Evolutionary conservation across 2,329 filamentous ascomycete species (phyloP), one percentile per base, ranked within the genome.

Genomic region (Alternaria alternata): DNA sequence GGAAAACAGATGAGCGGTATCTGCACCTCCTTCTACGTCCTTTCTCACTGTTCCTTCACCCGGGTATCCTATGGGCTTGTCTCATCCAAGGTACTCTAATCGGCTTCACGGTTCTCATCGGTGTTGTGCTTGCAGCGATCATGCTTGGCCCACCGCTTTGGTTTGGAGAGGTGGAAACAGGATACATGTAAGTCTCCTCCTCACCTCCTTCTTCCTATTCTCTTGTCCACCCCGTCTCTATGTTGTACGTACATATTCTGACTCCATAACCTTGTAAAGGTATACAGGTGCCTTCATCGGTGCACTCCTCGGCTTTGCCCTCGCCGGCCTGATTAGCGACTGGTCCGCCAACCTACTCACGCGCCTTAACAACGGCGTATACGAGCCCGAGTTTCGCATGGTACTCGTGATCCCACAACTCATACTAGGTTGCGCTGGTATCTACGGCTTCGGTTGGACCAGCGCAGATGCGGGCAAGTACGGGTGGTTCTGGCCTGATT

Each of bases 71-170:
- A 26, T 59, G 71, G 72, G 85, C 85, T 16, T 88, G 86, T 70
- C 83, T 97, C 4, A 92, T 94, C 51, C 94, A 97, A 83, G 94
- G 94, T 16, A 88, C 91, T 5, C 87, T 97, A 73, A 97, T 97
- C 72, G 94, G 94, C 65, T 98, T 94, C 94, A 96, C 94, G 1
- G 92, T 97, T 16, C 92, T 97, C 73, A 94, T 77, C 65, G 94
- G 93, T 52, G 91, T 96, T 59, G 90, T 96, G 61, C 84, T 97
- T 39, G 93, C 91, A 8, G 88, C 89, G 61, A 89, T 96, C 71
- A 95, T 96, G 81, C 84, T 96, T 34, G 89, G 90, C 1, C 89
- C 90, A 1, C 93, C 93, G 0, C 86, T 94, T 41, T 95, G 88
- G 82, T 97, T 94, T 86, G 85, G 87, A 67, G 92, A 96, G 79